Evolutionary conservation across 2,329 filamentous ascomycete species (phyloP).

Genomic region (Ceratocystis cubensis): DNA sequence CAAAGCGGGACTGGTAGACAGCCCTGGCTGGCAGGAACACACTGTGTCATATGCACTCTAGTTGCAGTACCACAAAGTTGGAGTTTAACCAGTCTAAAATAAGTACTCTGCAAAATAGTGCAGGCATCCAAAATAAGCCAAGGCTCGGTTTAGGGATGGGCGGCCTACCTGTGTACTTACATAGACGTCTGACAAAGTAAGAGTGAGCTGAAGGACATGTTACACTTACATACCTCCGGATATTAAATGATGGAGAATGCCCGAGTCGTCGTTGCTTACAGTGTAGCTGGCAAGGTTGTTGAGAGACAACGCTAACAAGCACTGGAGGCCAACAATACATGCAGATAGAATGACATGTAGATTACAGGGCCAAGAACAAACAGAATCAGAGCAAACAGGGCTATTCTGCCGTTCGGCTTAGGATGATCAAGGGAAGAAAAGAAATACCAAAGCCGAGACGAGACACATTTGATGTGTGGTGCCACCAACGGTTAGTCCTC

Average conservation of each 20-base stretch:
- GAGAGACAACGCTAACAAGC: background rate
- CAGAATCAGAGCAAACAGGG: background rate
- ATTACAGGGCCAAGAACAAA: too few relatives aligned
- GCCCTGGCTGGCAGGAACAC: constrained; percentile 6
- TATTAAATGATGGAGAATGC: background rate
- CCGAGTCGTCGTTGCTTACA: background rate
- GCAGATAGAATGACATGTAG: too few relatives aligned
- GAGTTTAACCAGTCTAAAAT: background rate
- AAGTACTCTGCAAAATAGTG: background rate
- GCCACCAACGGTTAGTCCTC: background rate
- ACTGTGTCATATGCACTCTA: background rate
- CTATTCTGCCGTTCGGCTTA: background rate
- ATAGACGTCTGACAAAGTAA: background rate
- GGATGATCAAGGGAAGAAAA: background rate
- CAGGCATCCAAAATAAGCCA: background rate
- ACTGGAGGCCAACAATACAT: background rate
- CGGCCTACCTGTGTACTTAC: background rate
- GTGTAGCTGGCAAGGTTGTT: background rate
- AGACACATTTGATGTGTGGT: background rate
- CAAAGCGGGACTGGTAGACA: background rate
- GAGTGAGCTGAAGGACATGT: background rate
- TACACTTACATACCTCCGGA: background rate
- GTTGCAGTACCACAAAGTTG: background rate
- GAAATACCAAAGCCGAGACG: background rate
- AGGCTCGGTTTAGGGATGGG: background rate